These are phyloP conservation scores for Camellia oleifera DNA, from an alignment of 179 eudicot species.

Conservation along the genomic window DNA sequence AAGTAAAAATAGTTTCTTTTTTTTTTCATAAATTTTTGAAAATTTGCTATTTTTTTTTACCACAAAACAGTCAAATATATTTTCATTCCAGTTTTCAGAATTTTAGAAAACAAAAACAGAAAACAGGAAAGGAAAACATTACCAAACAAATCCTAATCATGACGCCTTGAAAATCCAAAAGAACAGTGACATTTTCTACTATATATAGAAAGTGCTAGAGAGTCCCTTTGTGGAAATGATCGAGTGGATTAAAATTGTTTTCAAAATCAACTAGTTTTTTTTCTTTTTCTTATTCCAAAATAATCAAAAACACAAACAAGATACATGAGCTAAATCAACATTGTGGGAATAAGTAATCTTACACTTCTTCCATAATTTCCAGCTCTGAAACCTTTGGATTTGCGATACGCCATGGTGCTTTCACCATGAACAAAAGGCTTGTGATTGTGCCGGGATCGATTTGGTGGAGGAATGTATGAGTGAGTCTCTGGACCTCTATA, in stretches of 20 bases:
- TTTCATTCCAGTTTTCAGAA: no score
- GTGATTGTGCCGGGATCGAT: conserved; percentile 17
- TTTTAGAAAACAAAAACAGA: no score
- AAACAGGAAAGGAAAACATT: no score
- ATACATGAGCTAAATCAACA: no score
- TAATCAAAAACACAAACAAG: neutral
- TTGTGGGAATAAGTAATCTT: neutral
- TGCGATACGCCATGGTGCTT: conserved; percentile 19
- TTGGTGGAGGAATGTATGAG: conserved; percentile 53
- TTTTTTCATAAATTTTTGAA: no score
- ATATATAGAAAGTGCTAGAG: neutral
- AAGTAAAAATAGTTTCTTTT: no score
- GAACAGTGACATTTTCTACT: no score
- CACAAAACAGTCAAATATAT: no score
- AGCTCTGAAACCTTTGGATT: conserved; percentile 23
- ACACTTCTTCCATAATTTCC: conserved; percentile 16
- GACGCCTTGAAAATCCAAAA: no score
- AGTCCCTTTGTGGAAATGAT: no score
- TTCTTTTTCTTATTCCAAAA: neutral
- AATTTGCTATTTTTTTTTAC: no score
- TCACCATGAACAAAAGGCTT: conserved; percentile 25
- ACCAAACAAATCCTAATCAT: no score
- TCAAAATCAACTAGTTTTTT: neutral
- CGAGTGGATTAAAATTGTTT: neutral
- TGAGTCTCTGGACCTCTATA: conserved; percentile 81